phyloP scores from a whole-genome alignment of 805 yeast species.

The Candida koratica region DNA sequence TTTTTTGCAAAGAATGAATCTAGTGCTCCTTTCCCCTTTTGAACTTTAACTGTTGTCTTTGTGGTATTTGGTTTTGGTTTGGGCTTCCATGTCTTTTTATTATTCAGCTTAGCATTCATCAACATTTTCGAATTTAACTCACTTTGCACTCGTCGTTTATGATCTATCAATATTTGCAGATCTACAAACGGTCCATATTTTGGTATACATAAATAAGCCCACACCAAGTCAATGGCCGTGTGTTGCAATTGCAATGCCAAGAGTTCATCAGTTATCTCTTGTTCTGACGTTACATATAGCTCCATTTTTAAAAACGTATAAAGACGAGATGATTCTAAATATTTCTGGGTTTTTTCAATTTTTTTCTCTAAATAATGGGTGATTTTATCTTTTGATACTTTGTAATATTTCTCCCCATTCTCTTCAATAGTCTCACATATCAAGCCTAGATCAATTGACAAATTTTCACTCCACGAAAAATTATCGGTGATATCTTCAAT shows the following conservation, averaged over 20 bases:
- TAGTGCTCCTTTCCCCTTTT: constrained; percentile 61
- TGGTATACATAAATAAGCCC: constrained; percentile 6
- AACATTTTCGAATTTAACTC: constrained; percentile 8
- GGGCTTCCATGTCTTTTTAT: constrained; percentile 3
- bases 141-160: constrained; percentile 11
- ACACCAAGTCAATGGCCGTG: constrained; percentile 7
- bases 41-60: constrained; percentile 35
- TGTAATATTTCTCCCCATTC: constrained; percentile 34
- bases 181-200: constrained; percentile 4
- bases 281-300: constrained; percentile 18
- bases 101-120: not conserved
- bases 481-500: constrained; percentile 44
- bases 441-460: constrained; percentile 21
- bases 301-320: constrained; percentile 18
- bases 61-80: too few species aligned
- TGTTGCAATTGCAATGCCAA: constrained; percentile 9
- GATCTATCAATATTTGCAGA: constrained; percentile 5
- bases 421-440: constrained; percentile 33
- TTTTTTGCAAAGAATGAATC: constrained; percentile 58
- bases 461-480: constrained; percentile 25
- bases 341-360: constrained; percentile 25
- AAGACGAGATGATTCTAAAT: constrained; percentile 9
- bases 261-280: constrained; percentile 20
- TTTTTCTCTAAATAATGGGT: constrained; percentile 35
- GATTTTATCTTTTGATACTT: constrained; percentile 39